Evolutionary conservation across 1,284 basidiomycete genomes (phyloP).

Genomic region (Meripilus lineatus): DNA sequence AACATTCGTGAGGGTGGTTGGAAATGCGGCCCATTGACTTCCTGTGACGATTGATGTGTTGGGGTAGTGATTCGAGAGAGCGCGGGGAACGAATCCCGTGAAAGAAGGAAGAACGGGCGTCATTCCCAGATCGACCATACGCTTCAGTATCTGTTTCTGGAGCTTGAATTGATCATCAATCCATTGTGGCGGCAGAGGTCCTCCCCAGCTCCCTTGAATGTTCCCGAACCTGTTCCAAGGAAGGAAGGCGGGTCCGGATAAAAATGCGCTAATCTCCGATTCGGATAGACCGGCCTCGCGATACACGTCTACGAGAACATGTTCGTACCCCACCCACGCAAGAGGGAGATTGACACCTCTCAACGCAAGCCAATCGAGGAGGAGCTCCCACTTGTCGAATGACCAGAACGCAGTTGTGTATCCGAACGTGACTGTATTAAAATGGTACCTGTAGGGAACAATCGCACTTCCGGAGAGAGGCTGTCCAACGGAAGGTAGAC

Average conservation of each 20-base stretch:
- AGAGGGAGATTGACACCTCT: conserved; percentile 40
- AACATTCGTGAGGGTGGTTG: conserved; percentile 28
- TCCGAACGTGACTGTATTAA: conserved; percentile 41
- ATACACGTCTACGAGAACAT: conserved; percentile 33
- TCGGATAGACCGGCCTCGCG: conserved; percentile 34
- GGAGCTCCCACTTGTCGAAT: conserved; percentile 38
- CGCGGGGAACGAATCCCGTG: conserved; percentile 38
- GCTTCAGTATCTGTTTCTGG: conserved; percentile 33
- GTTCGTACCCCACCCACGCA: conserved; percentile 39
- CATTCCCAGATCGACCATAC: conserved; percentile 42
- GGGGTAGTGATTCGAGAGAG: conserved; percentile 28
- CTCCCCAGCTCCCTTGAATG: conserved; percentile 38
- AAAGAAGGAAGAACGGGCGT: conserved; percentile 40
- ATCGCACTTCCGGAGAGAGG: conserved; percentile 29
- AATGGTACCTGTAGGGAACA: conserved; percentile 36
- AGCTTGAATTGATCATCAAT: conserved; percentile 35
- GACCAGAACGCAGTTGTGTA: conserved; percentile 39
- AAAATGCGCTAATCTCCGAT: conserved; percentile 30
- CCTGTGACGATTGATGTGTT: conserved; percentile 35
- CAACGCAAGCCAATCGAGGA: conserved; percentile 42
- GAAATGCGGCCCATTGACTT: conserved; percentile 33
- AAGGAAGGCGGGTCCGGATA: conserved; percentile 39
- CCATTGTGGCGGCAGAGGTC: conserved; percentile 32
- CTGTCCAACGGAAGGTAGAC: conserved; percentile 28
- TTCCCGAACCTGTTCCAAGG: conserved; percentile 42